Percentiles rank a stretch among this genome's conserved stretches.
These are phyloP conservation scores for Euryodendron excelsum DNA, from an alignment of 148 eudicot species.

Conservation along the genomic window DNA sequence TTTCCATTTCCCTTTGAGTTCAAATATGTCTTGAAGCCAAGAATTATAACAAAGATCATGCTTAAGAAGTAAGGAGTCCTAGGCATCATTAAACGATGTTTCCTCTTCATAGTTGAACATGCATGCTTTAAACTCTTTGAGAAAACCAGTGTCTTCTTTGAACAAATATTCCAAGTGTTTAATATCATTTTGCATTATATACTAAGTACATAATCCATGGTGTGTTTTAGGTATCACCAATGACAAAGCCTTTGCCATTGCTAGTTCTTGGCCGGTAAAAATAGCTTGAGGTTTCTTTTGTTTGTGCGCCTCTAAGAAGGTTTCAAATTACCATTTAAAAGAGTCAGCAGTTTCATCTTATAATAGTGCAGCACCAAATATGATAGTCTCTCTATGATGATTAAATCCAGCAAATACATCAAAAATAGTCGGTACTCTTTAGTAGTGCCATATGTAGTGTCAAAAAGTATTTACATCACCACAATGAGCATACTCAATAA, in stretches of 20 bases:
- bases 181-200: neutral
- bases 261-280: neutral
- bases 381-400: neutral
- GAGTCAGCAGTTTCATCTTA: slow-evolving; percentile 13
- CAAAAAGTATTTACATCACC: slow-evolving; percentile 1
- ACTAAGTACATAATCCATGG: slow-evolving; percentile 10
- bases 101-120: neutral
- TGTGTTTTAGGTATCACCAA: neutral
- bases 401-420: slow-evolving; percentile 1
- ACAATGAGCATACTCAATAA: slow-evolving; percentile 1
- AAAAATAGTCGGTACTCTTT: neutral
- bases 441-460: neutral
- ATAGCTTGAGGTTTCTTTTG: slow-evolving; percentile 3
- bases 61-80: neutral
- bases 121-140: neutral
- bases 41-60: slow-evolving; percentile 16
- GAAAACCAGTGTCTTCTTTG: neutral
- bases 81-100: neutral
- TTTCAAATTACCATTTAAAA: no score
- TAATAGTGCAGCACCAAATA: neutral
- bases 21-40: slow-evolving; percentile 17
- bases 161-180: neutral
- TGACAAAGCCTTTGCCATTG: neutral
- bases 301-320: neutral
- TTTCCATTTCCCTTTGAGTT: slow-evolving; percentile 16